These are phyloP conservation scores for Macrophomina pseudophaseolina DNA, from an alignment of 2,329 filamentous ascomycete species.

Conservation along the genomic window DNA sequence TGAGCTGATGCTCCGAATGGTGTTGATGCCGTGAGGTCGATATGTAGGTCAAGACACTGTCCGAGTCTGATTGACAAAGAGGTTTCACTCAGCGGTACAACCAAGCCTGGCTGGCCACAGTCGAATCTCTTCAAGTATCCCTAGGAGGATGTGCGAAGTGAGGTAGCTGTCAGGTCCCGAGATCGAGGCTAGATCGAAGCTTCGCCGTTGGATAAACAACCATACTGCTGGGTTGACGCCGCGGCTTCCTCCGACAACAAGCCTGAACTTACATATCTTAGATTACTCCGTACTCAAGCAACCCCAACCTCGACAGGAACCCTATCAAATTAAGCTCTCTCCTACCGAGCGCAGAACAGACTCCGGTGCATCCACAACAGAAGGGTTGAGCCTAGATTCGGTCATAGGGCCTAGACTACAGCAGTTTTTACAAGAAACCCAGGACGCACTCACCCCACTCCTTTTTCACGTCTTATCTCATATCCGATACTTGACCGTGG, in stretches of 20 bases:
- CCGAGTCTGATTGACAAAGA: not conserved
- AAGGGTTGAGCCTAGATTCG: constrained; percentile 6
- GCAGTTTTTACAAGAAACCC: not conserved
- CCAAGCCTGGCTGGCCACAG: not conserved
- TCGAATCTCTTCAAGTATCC: not conserved
- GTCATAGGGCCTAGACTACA: not conserved
- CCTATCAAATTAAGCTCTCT: not conserved
- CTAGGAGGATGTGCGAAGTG: not conserved
- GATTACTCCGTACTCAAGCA: not conserved
- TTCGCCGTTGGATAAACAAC: not conserved
- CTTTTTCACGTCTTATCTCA: constrained; percentile 29
- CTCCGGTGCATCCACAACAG: not conserved
- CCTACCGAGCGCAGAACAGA: not conserved
- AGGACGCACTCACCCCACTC: not conserved
- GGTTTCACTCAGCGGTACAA: not conserved
- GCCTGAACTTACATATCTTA: not conserved
- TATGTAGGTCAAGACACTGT: not conserved
- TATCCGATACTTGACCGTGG: constrained; percentile 53
- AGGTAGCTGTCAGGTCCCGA: not conserved
- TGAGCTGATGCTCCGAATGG: not conserved
- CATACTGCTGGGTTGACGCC: not conserved
- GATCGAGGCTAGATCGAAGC: not conserved
- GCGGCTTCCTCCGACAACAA: not conserved
- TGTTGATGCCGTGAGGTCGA: not conserved
- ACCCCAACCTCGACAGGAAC: not conserved